These are phyloP conservation scores for Cucurbita argyrosperma DNA, from an alignment of 306 rosid genomes.

Conservation along the genomic window DNA sequence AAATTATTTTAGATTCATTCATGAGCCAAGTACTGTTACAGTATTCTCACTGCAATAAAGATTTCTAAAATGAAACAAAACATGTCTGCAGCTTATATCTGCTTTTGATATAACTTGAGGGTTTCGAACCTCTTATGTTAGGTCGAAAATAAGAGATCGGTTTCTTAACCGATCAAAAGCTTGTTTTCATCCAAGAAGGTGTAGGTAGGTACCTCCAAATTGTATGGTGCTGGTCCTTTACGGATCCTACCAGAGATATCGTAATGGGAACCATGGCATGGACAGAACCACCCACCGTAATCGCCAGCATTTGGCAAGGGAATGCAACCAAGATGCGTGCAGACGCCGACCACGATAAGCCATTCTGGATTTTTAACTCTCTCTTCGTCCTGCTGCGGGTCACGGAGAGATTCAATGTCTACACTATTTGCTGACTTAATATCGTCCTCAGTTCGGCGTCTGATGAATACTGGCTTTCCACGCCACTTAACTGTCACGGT, in stretches of 20 bases:
- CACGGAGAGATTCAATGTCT: slow-evolving; percentile 62
- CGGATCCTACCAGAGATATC: slow-evolving; percentile 77
- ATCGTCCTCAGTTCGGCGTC: slow-evolving; percentile 71
- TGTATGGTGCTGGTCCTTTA: slow-evolving; percentile 83
- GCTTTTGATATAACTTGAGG: background rate
- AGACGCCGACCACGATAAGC: slow-evolving; percentile 71
- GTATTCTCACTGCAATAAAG: background rate
- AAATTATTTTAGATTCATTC: background rate
- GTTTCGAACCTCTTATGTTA: background rate
- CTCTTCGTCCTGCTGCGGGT: slow-evolving; percentile 51
- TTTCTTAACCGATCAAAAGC: slow-evolving; percentile 51
- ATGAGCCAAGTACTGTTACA: background rate
- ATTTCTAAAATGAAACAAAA: slow-evolving; percentile 8
- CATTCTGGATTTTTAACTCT: slow-evolving; percentile 83
- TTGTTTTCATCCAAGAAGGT: slow-evolving; percentile 54
- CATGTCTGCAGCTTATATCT: slow-evolving; percentile 30
- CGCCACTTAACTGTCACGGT: slow-evolving; percentile 89
- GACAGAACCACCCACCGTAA: slow-evolving; percentile 85
- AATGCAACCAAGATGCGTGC: slow-evolving; percentile 85
- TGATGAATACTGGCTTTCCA: slow-evolving; percentile 83
- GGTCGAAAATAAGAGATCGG: slow-evolving; percentile 2
- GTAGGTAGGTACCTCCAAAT: slow-evolving; percentile 78
- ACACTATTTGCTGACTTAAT: slow-evolving; percentile 62
- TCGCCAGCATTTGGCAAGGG: slow-evolving; percentile 90
- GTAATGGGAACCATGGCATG: slow-evolving; percentile 84